These are phyloP conservation scores for Globisporangium middletonii DNA, from an alignment of 352 stramenopile species.

Conservation along the genomic window DNA sequence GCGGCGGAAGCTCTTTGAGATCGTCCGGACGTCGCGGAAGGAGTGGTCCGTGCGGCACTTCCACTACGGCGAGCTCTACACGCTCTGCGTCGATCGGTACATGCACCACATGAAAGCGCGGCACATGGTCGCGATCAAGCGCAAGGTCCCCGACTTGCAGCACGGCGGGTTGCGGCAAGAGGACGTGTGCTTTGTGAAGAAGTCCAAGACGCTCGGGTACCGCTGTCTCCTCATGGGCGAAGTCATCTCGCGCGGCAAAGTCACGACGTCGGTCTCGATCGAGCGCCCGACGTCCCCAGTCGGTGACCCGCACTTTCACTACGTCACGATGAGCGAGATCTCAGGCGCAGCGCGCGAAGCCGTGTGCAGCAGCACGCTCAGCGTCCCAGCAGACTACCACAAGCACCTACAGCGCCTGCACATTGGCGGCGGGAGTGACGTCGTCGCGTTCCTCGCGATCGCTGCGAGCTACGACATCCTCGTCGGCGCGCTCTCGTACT, in stretches of 20 bases:
- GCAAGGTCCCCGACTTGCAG: conserved; percentile 42
- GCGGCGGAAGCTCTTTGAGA: conserved; percentile 69
- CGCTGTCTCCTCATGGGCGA: conserved; percentile 76
- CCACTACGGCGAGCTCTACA: conserved; percentile 56
- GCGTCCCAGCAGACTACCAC: conserved; percentile 50
- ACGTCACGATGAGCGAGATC: conserved; percentile 76
- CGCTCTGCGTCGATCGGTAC: conserved; percentile 63
- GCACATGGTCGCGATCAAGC: conserved; percentile 74
- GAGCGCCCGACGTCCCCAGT: conserved; percentile 44
- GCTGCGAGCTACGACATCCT: conserved; percentile 78
- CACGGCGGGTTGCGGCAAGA: conserved; percentile 57
- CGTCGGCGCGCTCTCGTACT: conserved; percentile 58
- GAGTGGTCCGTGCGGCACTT: conserved; percentile 63
- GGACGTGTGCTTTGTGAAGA: conserved; percentile 78
- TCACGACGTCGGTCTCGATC: conserved; percentile 70
- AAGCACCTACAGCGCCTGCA: conserved; percentile 74
- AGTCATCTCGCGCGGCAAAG: conserved; percentile 72
- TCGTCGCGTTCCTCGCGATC: conserved; percentile 63
- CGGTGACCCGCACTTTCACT: conserved; percentile 54
- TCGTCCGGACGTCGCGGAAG: conserved; percentile 64
- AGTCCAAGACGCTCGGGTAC: conserved; percentile 62
- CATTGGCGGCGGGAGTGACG: conserved; percentile 66
- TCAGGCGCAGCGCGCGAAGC: conserved; percentile 48
- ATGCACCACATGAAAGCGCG: conserved; percentile 54
- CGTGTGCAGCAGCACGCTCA: conserved; percentile 72